Evolutionary conservation across 306 rosid genomes (phyloP).

Genomic region (Begonia masoniana): DNA sequence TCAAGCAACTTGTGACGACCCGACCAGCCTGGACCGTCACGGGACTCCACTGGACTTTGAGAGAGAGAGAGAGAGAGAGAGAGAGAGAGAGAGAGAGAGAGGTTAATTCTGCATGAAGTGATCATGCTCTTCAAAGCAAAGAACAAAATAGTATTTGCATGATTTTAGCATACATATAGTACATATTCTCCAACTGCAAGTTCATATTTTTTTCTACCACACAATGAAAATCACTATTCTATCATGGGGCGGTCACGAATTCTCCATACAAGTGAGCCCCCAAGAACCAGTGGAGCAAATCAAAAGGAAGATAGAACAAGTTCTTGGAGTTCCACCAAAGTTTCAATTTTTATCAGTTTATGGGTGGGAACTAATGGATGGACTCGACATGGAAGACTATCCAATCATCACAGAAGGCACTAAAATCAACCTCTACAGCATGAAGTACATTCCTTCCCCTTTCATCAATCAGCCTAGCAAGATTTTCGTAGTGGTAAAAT

Average conservation of each 20-base stretch:
- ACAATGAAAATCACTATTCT: conserved; percentile 26
- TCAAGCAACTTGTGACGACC: too few species aligned
- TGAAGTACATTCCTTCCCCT: conserved; percentile 20
- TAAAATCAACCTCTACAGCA: conserved; percentile 42
- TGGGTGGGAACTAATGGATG: conserved; percentile 78
- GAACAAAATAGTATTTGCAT: conserved; percentile 8
- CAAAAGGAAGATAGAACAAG: conserved; percentile 63
- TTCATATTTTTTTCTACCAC: background rate
- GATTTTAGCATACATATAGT: conserved; percentile 3
- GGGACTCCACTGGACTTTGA: too few species aligned
- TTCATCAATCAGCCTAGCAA: conserved; percentile 9
- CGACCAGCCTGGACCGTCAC: too few species aligned
- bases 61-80: too few species aligned
- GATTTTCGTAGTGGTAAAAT: conserved; percentile 39
- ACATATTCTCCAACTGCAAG: background rate
- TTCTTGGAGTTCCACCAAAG: conserved; percentile 38
- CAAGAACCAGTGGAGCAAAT: conserved; percentile 53
- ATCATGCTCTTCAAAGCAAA: conserved; percentile 11
- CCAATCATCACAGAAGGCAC: conserved; percentile 68
- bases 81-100: background rate
- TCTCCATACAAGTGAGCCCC: conserved; percentile 37
- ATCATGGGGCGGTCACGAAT: conserved; percentile 21
- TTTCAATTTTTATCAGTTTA: conserved; percentile 51
- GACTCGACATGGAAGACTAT: conserved; percentile 84
- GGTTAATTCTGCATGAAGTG: conserved; percentile 2